Evolutionary conservation across 768 basidiomycete genomes (phyloP).

Genomic region (Pholiota microspora): DNA sequence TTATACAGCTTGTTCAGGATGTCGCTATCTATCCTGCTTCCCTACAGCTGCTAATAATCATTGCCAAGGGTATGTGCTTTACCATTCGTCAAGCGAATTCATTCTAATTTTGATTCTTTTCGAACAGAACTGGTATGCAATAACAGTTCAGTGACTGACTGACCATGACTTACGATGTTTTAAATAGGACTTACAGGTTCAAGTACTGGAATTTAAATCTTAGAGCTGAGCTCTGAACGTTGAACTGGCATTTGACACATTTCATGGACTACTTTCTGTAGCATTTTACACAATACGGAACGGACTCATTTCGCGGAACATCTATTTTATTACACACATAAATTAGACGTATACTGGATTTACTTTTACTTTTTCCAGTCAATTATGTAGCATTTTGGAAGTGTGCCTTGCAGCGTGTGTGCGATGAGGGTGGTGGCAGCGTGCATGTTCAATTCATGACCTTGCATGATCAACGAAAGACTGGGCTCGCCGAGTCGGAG

Average conservation of each 20-base stretch:
- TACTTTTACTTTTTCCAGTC: too few relatives aligned
- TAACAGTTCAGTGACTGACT: background rate
- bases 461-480: too few relatives aligned
- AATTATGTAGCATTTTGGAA: background rate
- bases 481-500: background rate
- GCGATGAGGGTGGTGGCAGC: too few relatives aligned
- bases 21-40: slow-evolving; percentile 88
- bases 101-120: slow-evolving; percentile 2
- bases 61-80: slow-evolving; percentile 51
- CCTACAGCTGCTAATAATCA: slow-evolving; percentile 71
- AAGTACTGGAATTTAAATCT: slow-evolving; percentile 5
- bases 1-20: slow-evolving; percentile 73
- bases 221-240: background rate
- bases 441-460: too few relatives aligned
- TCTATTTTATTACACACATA: background rate
- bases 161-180: background rate
- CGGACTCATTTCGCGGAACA: background rate
- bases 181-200: background rate
- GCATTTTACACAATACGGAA: background rate
- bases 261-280: background rate
- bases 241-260: background rate
- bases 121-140: slow-evolving; percentile 32
- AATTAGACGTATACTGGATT: background rate
- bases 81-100: background rate
- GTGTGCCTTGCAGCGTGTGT: background rate